Conservation (phyloP, 2,329 filamentous ascomycete species). For the Fusarium agapanthi region DNA sequence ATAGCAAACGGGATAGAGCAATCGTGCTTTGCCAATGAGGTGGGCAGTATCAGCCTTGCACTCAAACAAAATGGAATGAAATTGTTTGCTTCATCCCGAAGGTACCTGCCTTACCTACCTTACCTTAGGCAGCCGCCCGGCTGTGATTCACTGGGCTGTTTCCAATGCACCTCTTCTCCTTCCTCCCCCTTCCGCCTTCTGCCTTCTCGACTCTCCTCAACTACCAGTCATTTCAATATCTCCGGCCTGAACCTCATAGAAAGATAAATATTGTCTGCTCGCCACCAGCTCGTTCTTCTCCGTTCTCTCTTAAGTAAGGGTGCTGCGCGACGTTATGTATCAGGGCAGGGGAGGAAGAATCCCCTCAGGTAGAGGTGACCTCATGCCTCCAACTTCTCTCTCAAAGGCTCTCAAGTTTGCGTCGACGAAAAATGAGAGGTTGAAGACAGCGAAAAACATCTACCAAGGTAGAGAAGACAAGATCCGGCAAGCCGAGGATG, state of each 20-base stretch:
- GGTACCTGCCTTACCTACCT: not conserved
- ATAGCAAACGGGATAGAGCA: not conserved
- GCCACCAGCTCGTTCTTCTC: not conserved
- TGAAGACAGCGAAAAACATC: slow-evolving; percentile 37
- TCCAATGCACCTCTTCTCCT: not conserved
- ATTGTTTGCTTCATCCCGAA: not conserved
- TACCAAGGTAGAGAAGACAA: slow-evolving; percentile 28
- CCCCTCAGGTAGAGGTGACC: not conserved
- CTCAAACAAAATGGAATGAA: not conserved
- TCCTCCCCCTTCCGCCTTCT: not conserved
- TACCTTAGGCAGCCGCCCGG: not conserved
- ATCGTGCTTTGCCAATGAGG: not conserved
- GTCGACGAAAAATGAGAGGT: slow-evolving; percentile 1
- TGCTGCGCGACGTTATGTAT: not conserved
- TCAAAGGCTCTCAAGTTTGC: not conserved
- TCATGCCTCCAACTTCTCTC: not conserved
- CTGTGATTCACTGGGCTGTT: not conserved
- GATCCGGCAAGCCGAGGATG: slow-evolving; percentile 19
- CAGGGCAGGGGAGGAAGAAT: not conserved
- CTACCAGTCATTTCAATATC: not conserved
- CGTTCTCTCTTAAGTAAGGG: not conserved
- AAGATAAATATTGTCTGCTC: not conserved
- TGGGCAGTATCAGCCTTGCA: not conserved
- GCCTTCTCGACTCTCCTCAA: not conserved
- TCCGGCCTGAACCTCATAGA: not conserved